Evolutionary conservation across 2,329 filamentous ascomycete species (phyloP).

Genomic region (Ophiostoma himal-ulmi): DNA sequence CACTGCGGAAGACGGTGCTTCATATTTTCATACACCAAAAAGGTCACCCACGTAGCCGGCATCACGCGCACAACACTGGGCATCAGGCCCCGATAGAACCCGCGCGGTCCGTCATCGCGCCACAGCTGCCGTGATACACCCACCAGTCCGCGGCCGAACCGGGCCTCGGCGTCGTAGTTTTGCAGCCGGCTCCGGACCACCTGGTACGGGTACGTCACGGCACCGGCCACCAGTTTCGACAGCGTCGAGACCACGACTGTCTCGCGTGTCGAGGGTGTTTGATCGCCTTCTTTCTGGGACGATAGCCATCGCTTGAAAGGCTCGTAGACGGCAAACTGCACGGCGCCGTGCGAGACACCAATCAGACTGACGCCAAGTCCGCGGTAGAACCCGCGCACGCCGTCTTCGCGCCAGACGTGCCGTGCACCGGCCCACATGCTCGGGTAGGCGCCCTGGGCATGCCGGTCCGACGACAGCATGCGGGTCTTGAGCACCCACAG

Average conservation of each 20-base stretch:
- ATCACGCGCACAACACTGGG: slow-evolving; percentile 87
- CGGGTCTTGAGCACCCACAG: slow-evolving; percentile 98
- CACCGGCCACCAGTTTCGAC: slow-evolving; percentile 84
- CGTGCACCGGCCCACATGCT: slow-evolving; percentile 66
- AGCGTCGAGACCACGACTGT: slow-evolving; percentile 73
- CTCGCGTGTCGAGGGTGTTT: slow-evolving; percentile 59
- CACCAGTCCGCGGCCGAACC: slow-evolving; percentile 62
- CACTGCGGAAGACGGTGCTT: slow-evolving; percentile 60
- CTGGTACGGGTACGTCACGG: slow-evolving; percentile 89
- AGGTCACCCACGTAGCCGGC: slow-evolving; percentile 93
- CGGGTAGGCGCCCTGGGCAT: slow-evolving; percentile 70
- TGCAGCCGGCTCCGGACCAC: slow-evolving; percentile 84
- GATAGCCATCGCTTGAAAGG: slow-evolving; percentile 44
- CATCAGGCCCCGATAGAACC: slow-evolving; percentile 87
- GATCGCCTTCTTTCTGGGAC: slow-evolving; percentile 26
- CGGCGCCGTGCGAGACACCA: slow-evolving; percentile 83
- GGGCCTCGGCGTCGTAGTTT: slow-evolving; percentile 72
- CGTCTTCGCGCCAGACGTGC: slow-evolving; percentile 65
- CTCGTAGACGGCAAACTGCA: slow-evolving; percentile 96
- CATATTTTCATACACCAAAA: slow-evolving; percentile 93
- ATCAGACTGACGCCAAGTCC: slow-evolving; percentile 77
- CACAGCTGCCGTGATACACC: slow-evolving; percentile 72
- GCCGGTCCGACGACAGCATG: slow-evolving; percentile 80
- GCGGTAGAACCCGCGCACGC: slow-evolving; percentile 75
- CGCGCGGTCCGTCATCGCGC: slow-evolving; percentile 68